Evolutionary conservation across 768 basidiomycete species (phyloP).

Genomic region (Russula emetica): DNA sequence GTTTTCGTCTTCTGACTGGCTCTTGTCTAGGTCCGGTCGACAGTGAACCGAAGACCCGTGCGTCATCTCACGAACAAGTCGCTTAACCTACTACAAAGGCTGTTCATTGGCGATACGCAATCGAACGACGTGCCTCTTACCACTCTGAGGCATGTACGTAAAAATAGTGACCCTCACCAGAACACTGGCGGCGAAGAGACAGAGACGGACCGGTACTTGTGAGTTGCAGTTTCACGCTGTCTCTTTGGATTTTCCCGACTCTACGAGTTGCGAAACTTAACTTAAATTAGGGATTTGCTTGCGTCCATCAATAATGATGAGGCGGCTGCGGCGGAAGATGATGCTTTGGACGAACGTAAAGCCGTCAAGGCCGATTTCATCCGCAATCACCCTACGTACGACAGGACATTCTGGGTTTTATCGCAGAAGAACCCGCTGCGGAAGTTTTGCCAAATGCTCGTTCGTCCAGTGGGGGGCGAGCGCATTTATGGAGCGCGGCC

Average conservation of each 20-base stretch:
- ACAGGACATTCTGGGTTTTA: constrained; percentile 87
- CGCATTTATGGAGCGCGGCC: constrained; percentile 80
- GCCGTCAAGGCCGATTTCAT: constrained; percentile 86
- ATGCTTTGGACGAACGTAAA: constrained; percentile 62
- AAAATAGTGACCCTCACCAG: constrained; percentile 33
- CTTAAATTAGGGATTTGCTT: constrained; percentile 54
- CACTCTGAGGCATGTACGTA: constrained; percentile 43
- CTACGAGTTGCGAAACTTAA: neutral
- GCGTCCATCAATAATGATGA: constrained; percentile 63
- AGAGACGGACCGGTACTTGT: constrained; percentile 74
- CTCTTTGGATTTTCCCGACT: neutral
- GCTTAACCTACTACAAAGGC: constrained; percentile 54
- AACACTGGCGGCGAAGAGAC: constrained; percentile 52
- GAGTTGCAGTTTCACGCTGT: constrained; percentile 31
- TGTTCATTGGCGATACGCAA: constrained; percentile 56
- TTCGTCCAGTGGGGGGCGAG: constrained; percentile 77
- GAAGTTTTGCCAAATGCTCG: constrained; percentile 73
- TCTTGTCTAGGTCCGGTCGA: neutral
- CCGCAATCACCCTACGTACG: constrained; percentile 80
- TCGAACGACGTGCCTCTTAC: constrained; percentile 56
- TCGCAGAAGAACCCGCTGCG: constrained; percentile 74
- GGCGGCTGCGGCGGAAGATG: constrained; percentile 48
- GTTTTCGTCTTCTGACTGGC: neutral
- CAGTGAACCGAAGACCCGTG: constrained; percentile 34
- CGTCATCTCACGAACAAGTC: constrained; percentile 55